A percentile compares a stretch with the other conserved stretches of the same genome.
Evolutionary conservation across 345 rosid species (phyloP).

Genomic region (Euclidium syriacum): DNA sequence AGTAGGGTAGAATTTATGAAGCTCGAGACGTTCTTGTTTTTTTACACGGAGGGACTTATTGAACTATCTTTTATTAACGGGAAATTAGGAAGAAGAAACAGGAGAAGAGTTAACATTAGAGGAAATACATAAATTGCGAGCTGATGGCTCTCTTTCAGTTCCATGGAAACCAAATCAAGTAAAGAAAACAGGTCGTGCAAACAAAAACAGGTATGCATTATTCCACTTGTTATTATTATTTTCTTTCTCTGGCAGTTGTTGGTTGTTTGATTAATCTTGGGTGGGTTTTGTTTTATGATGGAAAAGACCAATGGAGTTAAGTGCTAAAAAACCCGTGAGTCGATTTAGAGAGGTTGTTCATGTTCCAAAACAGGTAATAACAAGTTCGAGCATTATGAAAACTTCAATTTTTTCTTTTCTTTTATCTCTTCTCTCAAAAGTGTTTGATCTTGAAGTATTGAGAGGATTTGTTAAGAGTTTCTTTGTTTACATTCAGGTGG

Average conservation of each 20-base stretch:
- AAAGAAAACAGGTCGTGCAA: conserved; percentile 51
- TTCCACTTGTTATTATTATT: background rate
- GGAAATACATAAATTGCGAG: conserved; percentile 64
- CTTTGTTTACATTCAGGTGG: conserved; percentile 21
- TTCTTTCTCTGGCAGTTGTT: background rate
- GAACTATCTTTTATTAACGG: background rate
- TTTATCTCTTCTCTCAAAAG: background rate
- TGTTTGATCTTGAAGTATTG: conserved; percentile 9
- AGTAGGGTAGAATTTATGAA: background rate
- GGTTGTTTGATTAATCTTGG: background rate
- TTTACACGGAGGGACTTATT: background rate
- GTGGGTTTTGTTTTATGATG: conserved; percentile 4
- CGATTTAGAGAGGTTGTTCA: conserved; percentile 71
- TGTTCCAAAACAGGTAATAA: conserved; percentile 62
- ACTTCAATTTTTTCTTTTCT: background rate
- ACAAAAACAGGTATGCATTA: conserved; percentile 57
- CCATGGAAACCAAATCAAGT: conserved; percentile 30
- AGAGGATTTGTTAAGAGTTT: background rate
- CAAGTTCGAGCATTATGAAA: background rate
- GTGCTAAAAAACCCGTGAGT: conserved; percentile 73
- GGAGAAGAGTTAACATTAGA: conserved; percentile 70
- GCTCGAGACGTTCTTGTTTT: background rate
- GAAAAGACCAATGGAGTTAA: conserved; percentile 65
- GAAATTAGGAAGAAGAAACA: conserved; percentile 52
- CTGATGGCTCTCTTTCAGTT: conserved; percentile 62